Base-by-base conservation (phyloP, 2,329 filamentous ascomycete species). In the Bipolaris victoriae region DNA sequence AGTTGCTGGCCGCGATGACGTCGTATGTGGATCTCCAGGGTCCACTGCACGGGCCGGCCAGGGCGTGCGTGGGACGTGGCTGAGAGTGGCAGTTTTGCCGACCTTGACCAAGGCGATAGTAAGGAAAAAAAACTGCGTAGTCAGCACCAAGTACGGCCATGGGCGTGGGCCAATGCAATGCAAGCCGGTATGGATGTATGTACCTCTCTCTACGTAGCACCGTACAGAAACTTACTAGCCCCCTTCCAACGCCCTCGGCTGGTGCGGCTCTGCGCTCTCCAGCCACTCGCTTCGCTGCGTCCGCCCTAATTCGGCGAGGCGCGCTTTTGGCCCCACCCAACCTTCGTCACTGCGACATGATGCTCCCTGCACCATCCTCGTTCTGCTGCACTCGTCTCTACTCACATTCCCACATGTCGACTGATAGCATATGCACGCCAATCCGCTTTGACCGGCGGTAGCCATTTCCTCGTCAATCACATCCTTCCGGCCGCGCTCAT, bases 21-120 rank as follows among this genome's bases (percentile, higher is more conserved):
- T 72, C 66, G 66, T 11, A 16, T 36, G 69, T 71, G 70, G 66
- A 67, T 43, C 20, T 29, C 63, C 65, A 62, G 63, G 62, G 62
- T 65, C 66, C 66, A 66, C 65, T 10, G 39, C 26, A 48, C 48
- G 58, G 62, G 59, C 66, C 58, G 63, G 61, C 40, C 44, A 37
- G 18, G 39, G 24, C 10, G 13, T 15, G 29, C 16, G 16, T 15
- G 16, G 16, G 20, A 31, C 20, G 5, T 22, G 3, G 48, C 35
- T 50, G n/a, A 39, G 39, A 35, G 52, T 16, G 53, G 56, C 54
- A 62, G 47, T 57, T 59, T 55, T 62, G 52, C 54, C 46, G 43
- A 54, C 33, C 39, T 39, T 20, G 29, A 22, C 29, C 35, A 35
- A 35, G 9, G 35, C 15, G 15, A 29, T 16, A 7, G 40, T 10